Evolutionary conservation across 2,329 filamentous ascomycete species (phyloP).

Genomic region (Aspergillus piperis): DNA sequence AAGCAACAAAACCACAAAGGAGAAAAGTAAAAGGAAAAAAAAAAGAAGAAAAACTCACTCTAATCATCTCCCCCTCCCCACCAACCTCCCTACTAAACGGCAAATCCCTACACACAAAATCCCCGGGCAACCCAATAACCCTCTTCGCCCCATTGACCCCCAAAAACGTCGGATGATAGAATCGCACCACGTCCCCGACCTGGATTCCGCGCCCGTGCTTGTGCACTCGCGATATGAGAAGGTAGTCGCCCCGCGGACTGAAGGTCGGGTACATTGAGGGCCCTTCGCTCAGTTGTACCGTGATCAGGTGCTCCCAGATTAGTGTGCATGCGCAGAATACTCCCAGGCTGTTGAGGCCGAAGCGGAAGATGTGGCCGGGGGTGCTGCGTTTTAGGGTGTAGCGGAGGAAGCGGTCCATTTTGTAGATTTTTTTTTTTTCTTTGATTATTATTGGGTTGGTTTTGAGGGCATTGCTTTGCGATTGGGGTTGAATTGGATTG

Average conservation of each 20-base stretch:
- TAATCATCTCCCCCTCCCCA: conserved; percentile 44
- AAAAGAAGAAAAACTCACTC: conserved; percentile 46
- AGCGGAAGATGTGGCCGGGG: conserved; percentile 27
- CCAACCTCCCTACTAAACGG: conserved; percentile 37
- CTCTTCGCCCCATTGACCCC: conserved; percentile 72
- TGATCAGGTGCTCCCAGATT: conserved; percentile 61
- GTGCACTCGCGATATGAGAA: conserved; percentile 68
- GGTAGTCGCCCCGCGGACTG: conserved; percentile 64
- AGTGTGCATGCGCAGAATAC: conserved; percentile 40
- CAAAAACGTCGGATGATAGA: conserved; percentile 69
- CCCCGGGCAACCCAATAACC: conserved; percentile 70
- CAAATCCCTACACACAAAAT: conserved; percentile 53
- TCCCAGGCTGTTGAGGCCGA: conserved; percentile 35
- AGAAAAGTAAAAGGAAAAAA: too few species aligned
- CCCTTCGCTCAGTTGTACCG: conserved; percentile 63
- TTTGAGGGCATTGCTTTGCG: not conserved
- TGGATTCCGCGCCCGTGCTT: conserved; percentile 65
- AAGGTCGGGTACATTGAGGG: conserved; percentile 91
- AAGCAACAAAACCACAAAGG: too few species aligned
- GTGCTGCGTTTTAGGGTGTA: conserved; percentile 25
- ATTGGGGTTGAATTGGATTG: too few species aligned
- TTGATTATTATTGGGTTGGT: not conserved
- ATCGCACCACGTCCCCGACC: conserved; percentile 84
- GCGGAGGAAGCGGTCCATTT: conserved; percentile 36
- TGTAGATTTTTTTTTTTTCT: not conserved